Evolutionary conservation across 1,284 basidiomycete species (phyloP), one percentile per base, ranked within the genome.

Genomic region (Fomes fomentarius): DNA sequence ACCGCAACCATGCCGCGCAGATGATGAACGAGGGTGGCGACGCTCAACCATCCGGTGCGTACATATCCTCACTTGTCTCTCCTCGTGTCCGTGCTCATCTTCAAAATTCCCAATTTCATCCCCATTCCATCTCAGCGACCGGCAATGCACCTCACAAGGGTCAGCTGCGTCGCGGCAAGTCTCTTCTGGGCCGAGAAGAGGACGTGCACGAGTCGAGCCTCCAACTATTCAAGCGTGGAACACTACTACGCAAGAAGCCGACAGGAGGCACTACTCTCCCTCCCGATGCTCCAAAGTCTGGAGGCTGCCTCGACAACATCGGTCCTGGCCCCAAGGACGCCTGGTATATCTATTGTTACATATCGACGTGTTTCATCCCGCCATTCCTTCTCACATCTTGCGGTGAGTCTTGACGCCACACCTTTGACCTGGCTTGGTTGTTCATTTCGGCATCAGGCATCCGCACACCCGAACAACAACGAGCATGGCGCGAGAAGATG

Each of bases 401-500:
- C 65, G 89, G 86, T 90, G 68, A 56, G 87, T 79, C 49, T 28
- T 14, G 49, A 33, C 33, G 45, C 52, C 53, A 62, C 48, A 31
- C 55, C 37, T 48, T 41, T 35, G 44, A 58, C 17, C 52, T 12
- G 50, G 17, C 39, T 28, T 15, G 22, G 6, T n/a, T 41, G 49
- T 57, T 37, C 55, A 44, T 31, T 28, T 26, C n/a, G 38, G 38
- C 14, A 24, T 2, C 67, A 89, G 94, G 96, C 54, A 91, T 98
- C 65, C 83, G 84, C 56, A 96, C 91, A 17, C 92, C 94, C 0
- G 97, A 99, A 63, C 91, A 93, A 64, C 94, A 96, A 72, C 86
- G 94, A 50, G 96, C 96, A 38, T 99, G 96, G 93, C 83, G 97
- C 59, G 96, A 99, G 75, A 99, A 99, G 79, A 96, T 98, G 74